A percentile compares a stretch with the other conserved stretches of the same genome.
phyloP scores from a whole-genome alignment of 2,329 filamentous ascomycete genomes.

The Pyrenophora graminea region DNA sequence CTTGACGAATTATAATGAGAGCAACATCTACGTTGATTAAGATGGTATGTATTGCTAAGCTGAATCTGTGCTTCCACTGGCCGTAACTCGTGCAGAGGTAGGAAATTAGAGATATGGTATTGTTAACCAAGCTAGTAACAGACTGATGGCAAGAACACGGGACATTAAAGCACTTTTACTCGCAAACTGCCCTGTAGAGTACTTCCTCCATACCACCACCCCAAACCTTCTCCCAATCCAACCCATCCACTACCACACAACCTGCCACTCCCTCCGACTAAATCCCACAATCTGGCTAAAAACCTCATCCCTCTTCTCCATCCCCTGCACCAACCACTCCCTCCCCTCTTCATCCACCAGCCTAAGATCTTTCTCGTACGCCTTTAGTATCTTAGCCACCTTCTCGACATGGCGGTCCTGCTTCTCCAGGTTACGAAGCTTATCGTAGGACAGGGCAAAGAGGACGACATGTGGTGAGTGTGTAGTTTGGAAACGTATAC shows the following conservation, averaged over 20 bases:
- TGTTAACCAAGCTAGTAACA: too few species aligned
- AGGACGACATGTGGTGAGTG: slow-evolving; percentile 11
- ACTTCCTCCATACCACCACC: too few species aligned
- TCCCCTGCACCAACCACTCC: slow-evolving; percentile 21
- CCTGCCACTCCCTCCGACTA: slow-evolving; percentile 34
- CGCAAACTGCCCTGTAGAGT: too few species aligned
- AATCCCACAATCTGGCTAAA: slow-evolving; percentile 42
- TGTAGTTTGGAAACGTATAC: slow-evolving; percentile 23
- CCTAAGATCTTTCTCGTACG: slow-evolving; percentile 29
- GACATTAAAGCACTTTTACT: too few species aligned
- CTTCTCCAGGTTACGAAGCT: slow-evolving; percentile 32
- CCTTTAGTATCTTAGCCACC: slow-evolving; percentile 19
- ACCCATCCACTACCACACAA: slow-evolving; percentile 27
- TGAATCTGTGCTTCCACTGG: too few species aligned
- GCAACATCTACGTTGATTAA: too few species aligned
- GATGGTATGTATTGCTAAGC: too few species aligned
- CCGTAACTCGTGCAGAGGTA: too few species aligned
- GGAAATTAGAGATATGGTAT: too few species aligned
- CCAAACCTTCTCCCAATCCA: too few species aligned
- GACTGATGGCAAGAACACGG: too few species aligned
- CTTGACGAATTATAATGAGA: too few species aligned
- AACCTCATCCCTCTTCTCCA: slow-evolving; percentile 35
- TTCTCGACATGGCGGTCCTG: slow-evolving; percentile 25
- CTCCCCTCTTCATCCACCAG: slow-evolving; percentile 13
- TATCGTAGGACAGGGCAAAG: slow-evolving; percentile 21